Base-by-base conservation (phyloP, 2,329 filamentous ascomycete species). In the Penicillium sp. region DNA sequence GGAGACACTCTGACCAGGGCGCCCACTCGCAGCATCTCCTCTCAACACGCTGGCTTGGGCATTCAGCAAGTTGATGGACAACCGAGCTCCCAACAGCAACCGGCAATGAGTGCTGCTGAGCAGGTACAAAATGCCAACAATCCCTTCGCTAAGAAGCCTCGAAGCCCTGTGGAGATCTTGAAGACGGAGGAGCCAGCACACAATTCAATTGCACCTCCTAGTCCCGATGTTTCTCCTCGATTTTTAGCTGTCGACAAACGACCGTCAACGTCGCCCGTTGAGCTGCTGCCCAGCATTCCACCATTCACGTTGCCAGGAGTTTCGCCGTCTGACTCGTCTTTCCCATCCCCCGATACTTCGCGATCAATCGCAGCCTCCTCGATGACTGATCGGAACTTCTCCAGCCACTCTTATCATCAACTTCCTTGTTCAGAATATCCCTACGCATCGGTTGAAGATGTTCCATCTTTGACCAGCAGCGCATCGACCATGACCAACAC, bases 381-480 rank as follows among this genome's bases (percentile, higher is more conserved):
- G 8, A 70, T 72, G 35, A 72, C 67, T 2, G 73, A 75, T 39
- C 71, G 66, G 37, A 66, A 67, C 19, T 67, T 68, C 28, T 68
- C 63, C 55, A 66, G 64, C 25, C 63, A 65, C 33, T 64, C 64
- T 2, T 67, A 67, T 34, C 57, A 66, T 36, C 68, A 75, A 35
- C 64, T 66, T 18, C 62, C 63, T 36, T 62, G 67, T 41, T 70
- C 68, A 34, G 71, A 74, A 13, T 64, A 65, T 49, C 64, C 67
- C 29, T 72, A 73, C 34, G 66, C 65, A 30, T 77, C 75, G 1
- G 64, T 71, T 35, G 75, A 77, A 36, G 75, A 77, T 66, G 72
- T 77, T 3, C 75, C 75, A 13, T 77, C 75, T 22, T 61, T 77
- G 28, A 77, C 72, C 22, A 76, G 75, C 58, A 76, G 74, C 56